A percentile compares a stretch with the other conserved stretches of the same genome.
phyloP scores from a whole-genome alignment of 1,284 basidiomycete genomes.

The Puccinia hordei region DNA sequence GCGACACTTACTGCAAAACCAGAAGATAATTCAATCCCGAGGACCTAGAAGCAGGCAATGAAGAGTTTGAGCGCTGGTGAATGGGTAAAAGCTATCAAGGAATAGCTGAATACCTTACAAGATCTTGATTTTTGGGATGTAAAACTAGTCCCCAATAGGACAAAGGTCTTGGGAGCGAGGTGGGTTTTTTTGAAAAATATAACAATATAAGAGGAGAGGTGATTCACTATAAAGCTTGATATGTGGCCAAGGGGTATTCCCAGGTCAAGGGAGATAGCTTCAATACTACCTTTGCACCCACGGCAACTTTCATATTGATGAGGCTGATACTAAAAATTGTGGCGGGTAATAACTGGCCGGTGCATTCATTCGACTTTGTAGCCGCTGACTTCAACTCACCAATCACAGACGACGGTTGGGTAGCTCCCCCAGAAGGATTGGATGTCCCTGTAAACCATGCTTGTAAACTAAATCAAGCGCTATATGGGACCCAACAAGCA shows the following conservation, averaged over 20 bases:
- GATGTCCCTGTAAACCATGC: not conserved
- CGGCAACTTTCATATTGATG: conserved; percentile 22
- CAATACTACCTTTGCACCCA: conserved; percentile 14
- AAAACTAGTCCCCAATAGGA: not conserved
- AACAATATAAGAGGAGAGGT: too few relatives aligned
- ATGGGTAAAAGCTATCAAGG: too few relatives aligned
- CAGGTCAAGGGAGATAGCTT: not conserved
- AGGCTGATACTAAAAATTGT: not conserved
- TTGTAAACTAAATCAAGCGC: not conserved
- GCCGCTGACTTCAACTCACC: conserved; percentile 24
- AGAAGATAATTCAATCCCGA: too few relatives aligned
- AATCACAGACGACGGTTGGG: conserved; percentile 14
- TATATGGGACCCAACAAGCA: conserved; percentile 27
- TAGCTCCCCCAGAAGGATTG: conserved; percentile 3
- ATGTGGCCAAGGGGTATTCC: conserved; percentile 4
- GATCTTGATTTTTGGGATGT: conserved; percentile 7
- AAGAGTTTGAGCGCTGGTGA: too few relatives aligned
- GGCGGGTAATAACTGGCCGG: not conserved
- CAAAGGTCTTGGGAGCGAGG: not conserved
- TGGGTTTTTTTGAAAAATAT: conserved; percentile 49
- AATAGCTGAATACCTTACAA: not conserved
- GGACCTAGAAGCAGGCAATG: too few relatives aligned
- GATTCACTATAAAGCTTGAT: not conserved
- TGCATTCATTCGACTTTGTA: conserved; percentile 21
- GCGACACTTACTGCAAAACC: too few relatives aligned